Conservation (phyloP, 2,329 filamentous ascomycete genomes). For the Ophiocordyceps sinensis region DNA sequence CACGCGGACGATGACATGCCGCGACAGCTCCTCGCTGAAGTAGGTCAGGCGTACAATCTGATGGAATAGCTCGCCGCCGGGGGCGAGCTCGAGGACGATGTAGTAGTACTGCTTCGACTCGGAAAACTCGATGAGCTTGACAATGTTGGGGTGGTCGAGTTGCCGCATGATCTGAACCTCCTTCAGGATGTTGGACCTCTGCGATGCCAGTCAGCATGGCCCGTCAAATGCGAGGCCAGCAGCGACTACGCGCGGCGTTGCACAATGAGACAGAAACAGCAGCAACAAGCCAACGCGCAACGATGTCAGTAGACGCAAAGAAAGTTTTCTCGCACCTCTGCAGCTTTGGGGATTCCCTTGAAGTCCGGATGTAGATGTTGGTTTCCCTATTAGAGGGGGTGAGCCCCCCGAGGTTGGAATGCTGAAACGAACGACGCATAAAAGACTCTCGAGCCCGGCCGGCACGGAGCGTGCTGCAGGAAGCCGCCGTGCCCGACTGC, state of each 20-base stretch:
- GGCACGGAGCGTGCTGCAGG: background rate
- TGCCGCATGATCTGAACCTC: constrained; percentile 98
- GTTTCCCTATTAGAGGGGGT: constrained; percentile 53
- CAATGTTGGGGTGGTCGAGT: constrained; percentile 89
- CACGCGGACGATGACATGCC: constrained; percentile 90
- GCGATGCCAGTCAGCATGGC: constrained; percentile 13
- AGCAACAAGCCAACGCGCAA: constrained; percentile 13
- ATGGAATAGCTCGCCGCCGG: constrained; percentile 93
- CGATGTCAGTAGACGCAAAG: constrained; percentile 17
- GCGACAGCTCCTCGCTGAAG: constrained; percentile 89
- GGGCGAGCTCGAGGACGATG: constrained; percentile 88
- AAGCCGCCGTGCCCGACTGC: background rate
- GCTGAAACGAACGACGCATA: constrained; percentile 10
- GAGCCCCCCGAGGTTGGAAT: constrained; percentile 26
- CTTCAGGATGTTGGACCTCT: constrained; percentile 96
- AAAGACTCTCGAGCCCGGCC: constrained; percentile 3
- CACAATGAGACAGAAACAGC: constrained; percentile 2
- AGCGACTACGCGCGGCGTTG: background rate
- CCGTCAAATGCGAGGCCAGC: background rate
- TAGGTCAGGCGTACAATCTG: constrained; percentile 97
- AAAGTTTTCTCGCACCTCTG: constrained; percentile 67
- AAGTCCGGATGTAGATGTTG: constrained; percentile 92
- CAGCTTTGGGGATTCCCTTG: constrained; percentile 85
- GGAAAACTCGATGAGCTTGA: constrained; percentile 84
- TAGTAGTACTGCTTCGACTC: constrained; percentile 95